Percentiles rank a stretch among this genome's conserved stretches.
phyloP scores from a whole-genome alignment of 257 asterid genomes.

The Penstemon barbatus region DNA sequence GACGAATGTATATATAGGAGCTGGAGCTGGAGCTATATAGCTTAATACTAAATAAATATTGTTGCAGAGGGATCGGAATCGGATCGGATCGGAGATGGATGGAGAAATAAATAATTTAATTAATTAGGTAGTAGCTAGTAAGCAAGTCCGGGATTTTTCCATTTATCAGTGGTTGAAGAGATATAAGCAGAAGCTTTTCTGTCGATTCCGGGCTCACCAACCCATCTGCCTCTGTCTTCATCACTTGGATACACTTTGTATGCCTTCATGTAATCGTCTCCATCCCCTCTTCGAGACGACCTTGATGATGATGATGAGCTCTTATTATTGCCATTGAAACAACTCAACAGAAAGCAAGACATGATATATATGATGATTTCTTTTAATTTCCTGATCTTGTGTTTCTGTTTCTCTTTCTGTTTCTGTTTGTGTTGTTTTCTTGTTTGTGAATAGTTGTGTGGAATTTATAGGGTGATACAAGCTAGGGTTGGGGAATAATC shows the following conservation, averaged over 20 bases:
- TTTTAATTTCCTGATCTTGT: too few species aligned
- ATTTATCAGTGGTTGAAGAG: slow-evolving; percentile 43
- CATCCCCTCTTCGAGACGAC: slow-evolving; percentile 28
- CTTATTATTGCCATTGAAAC: slow-evolving; percentile 44
- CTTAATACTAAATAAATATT: too few species aligned
- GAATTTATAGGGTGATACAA: slow-evolving; percentile 52
- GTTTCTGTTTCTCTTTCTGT: neutral
- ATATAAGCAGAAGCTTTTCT: slow-evolving; percentile 62
- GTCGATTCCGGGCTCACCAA: slow-evolving; percentile 81
- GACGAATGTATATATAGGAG: too few species aligned
- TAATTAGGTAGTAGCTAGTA: slow-evolving; percentile 22
- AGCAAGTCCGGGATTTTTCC: slow-evolving; percentile 47
- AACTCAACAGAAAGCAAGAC: slow-evolving; percentile 49
- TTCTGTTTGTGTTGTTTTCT: neutral
- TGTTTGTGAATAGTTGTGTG: slow-evolving; percentile 21
- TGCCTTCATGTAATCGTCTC: slow-evolving; percentile 58
- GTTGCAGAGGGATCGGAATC: too few species aligned
- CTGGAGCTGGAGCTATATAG: too few species aligned
- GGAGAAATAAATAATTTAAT: slow-evolving; percentile 5
- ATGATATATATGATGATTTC: too few species aligned
- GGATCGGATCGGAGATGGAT: neutral
- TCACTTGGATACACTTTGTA: slow-evolving; percentile 81
- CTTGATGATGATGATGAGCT: neutral
- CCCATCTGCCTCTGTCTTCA: slow-evolving; percentile 77
- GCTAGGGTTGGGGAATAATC: slow-evolving; percentile 34